Percentiles rank a stretch among this genome's conserved stretches.
These are phyloP conservation scores for Cercospora zeae-maydis DNA, from an alignment of 2,329 filamentous ascomycete species.

Conservation along the genomic window DNA sequence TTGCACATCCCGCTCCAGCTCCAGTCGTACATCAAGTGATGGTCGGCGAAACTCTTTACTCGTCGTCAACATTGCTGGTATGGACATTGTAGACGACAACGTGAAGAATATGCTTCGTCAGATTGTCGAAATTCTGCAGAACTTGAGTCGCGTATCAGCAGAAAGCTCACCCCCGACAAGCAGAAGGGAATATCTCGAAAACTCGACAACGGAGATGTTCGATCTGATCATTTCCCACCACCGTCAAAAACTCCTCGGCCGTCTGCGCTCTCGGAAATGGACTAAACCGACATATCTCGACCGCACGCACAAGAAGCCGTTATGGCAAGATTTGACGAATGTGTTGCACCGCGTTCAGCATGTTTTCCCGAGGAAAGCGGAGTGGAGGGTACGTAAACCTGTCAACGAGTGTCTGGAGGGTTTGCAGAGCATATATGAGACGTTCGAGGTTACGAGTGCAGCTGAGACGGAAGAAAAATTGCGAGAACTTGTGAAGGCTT, in stretches of 20 bases:
- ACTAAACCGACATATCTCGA: conserved; percentile 14
- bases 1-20: neutral
- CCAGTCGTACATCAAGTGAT: neutral
- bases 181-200: too few relatives aligned
- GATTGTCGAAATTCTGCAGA: conserved; percentile 4
- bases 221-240: conserved; percentile 11
- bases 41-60: neutral
- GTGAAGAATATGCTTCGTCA: conserved; percentile 11
- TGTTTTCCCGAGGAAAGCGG: conserved; percentile 7
- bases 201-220: neutral
- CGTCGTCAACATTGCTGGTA: conserved; percentile 12
- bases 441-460: conserved; percentile 3
- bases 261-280: conserved; percentile 15
- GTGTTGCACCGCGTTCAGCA: conserved; percentile 15
- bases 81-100: conserved; percentile 15
- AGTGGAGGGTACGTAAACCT: conserved; percentile 2
- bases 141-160: neutral
- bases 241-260: conserved; percentile 16
- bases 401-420: neutral
- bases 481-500: conserved; percentile 1
- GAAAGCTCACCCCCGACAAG: neutral
- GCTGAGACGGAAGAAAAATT: neutral
- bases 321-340: conserved; percentile 15
- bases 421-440: neutral
- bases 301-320: conserved; percentile 16